Conservation (phyloP, 2,329 filamentous ascomycete species). For the Diaporthe citriasiana region DNA sequence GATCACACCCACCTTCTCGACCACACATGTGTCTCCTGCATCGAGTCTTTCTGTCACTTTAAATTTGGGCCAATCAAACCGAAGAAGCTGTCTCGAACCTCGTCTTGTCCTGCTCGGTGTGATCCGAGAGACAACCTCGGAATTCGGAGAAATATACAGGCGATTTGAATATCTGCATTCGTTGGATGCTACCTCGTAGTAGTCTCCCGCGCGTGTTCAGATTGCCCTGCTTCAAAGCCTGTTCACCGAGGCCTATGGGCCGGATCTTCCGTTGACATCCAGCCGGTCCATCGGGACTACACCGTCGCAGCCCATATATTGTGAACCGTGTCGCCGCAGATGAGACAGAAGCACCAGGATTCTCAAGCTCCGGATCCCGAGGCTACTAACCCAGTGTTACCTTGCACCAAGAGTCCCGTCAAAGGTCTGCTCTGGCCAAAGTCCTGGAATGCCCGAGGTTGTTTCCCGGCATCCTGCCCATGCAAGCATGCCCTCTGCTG, state of each 20-base stretch:
- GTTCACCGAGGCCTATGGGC: background rate
- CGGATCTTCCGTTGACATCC: background rate
- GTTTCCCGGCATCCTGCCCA: background rate
- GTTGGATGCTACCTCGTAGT: background rate
- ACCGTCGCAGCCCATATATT: background rate
- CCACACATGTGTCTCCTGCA: background rate
- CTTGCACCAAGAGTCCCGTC: background rate
- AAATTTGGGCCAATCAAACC: background rate
- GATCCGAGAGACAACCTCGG: constrained; percentile 4
- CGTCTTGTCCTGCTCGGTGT: background rate
- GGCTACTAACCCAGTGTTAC: background rate
- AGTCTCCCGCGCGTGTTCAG: background rate
- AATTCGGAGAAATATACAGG: background rate
- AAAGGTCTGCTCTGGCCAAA: background rate
- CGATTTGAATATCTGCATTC: background rate
- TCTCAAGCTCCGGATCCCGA: constrained; percentile 1
- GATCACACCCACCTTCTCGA: background rate
- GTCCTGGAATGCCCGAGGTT: background rate
- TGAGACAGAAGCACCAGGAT: background rate
- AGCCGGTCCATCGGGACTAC: too few species aligned
- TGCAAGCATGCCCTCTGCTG: background rate
- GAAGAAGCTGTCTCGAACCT: background rate
- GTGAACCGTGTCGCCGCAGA: background rate
- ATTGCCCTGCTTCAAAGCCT: background rate
- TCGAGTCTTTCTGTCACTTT: background rate